Percentiles rank a stretch among this genome's conserved stretches.
Evolutionary conservation across 2,329 filamentous ascomycete species (phyloP).

Genomic region (Colletotrichum sp.): DNA sequence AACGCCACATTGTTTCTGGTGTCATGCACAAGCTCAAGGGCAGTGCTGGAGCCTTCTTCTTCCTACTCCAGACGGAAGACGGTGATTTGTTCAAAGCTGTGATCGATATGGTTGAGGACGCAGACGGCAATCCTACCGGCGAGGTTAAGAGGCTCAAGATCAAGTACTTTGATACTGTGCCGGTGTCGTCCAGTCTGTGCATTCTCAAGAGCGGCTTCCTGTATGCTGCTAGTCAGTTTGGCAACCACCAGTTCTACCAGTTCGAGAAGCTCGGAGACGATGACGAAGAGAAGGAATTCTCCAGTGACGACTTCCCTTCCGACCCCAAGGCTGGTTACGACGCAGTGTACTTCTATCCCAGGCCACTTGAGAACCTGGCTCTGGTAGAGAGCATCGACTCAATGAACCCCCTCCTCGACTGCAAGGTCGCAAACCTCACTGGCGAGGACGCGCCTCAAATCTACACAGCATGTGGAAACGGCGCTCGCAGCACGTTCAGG

Average conservation of each 20-base stretch:
- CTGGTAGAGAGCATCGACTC: constrained; percentile 85
- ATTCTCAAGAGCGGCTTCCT: constrained; percentile 96
- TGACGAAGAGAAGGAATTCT: constrained; percentile 86
- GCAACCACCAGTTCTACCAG: constrained; percentile 94
- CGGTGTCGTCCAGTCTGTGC: constrained; percentile 83
- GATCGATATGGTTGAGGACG: constrained; percentile 86
- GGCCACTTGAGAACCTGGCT: constrained; percentile 80
- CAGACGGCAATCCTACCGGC: constrained; percentile 76
- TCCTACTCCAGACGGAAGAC: constrained; percentile 93
- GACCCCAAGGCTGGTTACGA: constrained; percentile 75
- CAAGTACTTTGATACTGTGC: constrained; percentile 98
- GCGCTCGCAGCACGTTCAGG: constrained; percentile 87
- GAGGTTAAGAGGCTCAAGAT: constrained; percentile 87
- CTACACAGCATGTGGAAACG: constrained; percentile 88
- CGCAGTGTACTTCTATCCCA: constrained; percentile 84
- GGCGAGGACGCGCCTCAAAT: constrained; percentile 96
- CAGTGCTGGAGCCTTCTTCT: constrained; percentile 88
- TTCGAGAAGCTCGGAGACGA: constrained; percentile 97
- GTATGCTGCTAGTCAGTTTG: constrained; percentile 89
- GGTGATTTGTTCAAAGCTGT: constrained; percentile 98
- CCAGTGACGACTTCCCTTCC: constrained; percentile 80
- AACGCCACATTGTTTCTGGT: constrained; percentile 84
- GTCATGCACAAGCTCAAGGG: constrained; percentile 97
- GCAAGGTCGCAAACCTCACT: constrained; percentile 88
- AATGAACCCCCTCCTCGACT: constrained; percentile 90